Conservation (phyloP, 2,329 filamentous ascomycete species). For the Aspergillus flavus region DNA sequence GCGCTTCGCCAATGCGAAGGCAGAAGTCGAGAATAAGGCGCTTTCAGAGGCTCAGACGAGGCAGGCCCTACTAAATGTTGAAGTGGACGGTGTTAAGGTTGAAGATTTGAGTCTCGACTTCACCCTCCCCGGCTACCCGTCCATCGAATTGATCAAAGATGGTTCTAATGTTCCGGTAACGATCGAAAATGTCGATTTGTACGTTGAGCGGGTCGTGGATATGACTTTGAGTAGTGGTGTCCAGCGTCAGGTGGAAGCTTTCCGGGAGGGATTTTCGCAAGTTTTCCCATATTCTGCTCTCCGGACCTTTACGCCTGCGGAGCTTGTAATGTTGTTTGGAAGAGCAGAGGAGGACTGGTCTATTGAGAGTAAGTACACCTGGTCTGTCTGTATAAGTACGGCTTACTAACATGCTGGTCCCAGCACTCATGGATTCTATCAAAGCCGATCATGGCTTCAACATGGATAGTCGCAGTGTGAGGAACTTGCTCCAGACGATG, state of each 20-base stretch:
- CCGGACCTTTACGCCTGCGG: slow-evolving; percentile 90
- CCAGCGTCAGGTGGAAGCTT: slow-evolving; percentile 84
- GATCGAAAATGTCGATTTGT: slow-evolving; percentile 87
- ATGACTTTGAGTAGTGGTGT: slow-evolving; percentile 90
- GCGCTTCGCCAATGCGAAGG: slow-evolving; percentile 81
- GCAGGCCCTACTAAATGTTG: slow-evolving; percentile 67
- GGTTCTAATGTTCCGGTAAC: slow-evolving; percentile 77
- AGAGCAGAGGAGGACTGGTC: slow-evolving; percentile 95
- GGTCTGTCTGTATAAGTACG: neutral
- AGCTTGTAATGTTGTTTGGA: slow-evolving; percentile 93
- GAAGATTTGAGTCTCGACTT: slow-evolving; percentile 93
- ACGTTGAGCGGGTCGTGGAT: slow-evolving; percentile 87
- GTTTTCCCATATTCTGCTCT: slow-evolving; percentile 95
- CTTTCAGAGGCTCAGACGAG: slow-evolving; percentile 72
- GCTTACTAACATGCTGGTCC: slow-evolving; percentile 29
- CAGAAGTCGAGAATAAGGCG: slow-evolving; percentile 69
- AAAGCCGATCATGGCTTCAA: slow-evolving; percentile 99
- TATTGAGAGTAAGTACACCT: slow-evolving; percentile 76
- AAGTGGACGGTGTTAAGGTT: slow-evolving; percentile 73
- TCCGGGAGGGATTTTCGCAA: slow-evolving; percentile 86
- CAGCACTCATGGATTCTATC: slow-evolving; percentile 94
- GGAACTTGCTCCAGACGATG: slow-evolving; percentile 92
- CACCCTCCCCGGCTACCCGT: slow-evolving; percentile 86
- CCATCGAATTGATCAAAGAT: slow-evolving; percentile 77
- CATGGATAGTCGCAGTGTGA: slow-evolving; percentile 95